phyloP scores from a whole-genome alignment of 164 flowering plant species.

The Litsea cubeba region DNA sequence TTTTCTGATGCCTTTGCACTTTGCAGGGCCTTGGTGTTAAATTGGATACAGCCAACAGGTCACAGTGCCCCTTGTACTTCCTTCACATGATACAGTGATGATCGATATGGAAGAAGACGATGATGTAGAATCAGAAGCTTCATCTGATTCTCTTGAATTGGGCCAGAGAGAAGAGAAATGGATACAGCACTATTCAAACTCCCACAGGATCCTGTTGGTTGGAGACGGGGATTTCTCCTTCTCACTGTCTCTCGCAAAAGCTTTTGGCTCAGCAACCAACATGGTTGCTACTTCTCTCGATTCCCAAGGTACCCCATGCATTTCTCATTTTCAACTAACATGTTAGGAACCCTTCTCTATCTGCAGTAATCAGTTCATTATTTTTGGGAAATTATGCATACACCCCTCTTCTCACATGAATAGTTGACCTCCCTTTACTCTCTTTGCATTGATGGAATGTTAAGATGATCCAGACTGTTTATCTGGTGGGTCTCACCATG shows the following conservation, averaged over 20 bases:
- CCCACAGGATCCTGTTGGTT: constrained; percentile 22
- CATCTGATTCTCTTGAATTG: background rate
- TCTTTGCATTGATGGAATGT: too few relatives aligned
- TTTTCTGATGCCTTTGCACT: too few relatives aligned
- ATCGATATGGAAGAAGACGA: background rate
- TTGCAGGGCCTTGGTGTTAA: too few relatives aligned
- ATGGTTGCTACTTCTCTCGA: constrained; percentile 25
- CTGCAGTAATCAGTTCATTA: too few relatives aligned
- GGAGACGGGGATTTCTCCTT: constrained; percentile 39
- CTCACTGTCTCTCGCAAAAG: constrained; percentile 17
- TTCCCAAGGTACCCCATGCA: constrained; percentile 4
- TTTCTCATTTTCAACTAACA: background rate
- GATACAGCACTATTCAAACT: constrained; percentile 17
- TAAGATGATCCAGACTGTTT: too few relatives aligned
- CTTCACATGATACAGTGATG: too few relatives aligned
- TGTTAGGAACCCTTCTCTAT: background rate
- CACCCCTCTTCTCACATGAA: too few relatives aligned
- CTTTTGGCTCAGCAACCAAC: constrained; percentile 22
- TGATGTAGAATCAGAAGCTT: background rate
- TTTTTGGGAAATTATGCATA: too few relatives aligned
- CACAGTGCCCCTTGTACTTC: too few relatives aligned
- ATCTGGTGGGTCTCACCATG: too few relatives aligned
- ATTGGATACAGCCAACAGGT: too few relatives aligned
- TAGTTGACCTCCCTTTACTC: too few relatives aligned
- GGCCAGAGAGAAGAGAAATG: background rate